Base-by-base conservation (phyloP, 2,329 filamentous ascomycete species). In the Fusarium coicis region DNA sequence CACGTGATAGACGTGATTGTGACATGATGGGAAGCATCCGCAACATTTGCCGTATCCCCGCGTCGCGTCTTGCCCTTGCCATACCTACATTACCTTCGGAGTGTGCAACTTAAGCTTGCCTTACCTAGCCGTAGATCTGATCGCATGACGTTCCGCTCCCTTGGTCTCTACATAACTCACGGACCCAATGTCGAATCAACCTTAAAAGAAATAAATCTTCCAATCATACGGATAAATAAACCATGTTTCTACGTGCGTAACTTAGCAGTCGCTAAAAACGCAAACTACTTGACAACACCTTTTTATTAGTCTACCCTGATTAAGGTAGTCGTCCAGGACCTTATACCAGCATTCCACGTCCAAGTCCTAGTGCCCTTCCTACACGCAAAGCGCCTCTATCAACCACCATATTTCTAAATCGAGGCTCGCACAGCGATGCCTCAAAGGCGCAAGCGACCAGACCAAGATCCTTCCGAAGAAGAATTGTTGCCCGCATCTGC, bases 401-500 rank as follows among this genome's bases (percentile, higher is more conserved):
- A 50, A 50, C 47, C 30, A 60, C 46, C 49, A 37, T 23, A n/a
- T 47, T 56, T n/a, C 37, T 46, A 30, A 32, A 50, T 39, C 37
- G 42, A 63, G 72, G 68, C 60, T 74, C 64, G 72, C 68, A 74
- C 49, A 74, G 72, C 71, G 63, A 83, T 83, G 81, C 78, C 82
- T 71, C 74, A 76, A 70, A 84, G 83, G 77, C 81, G 82, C 75
- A 83, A 82, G 71, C 80, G 77, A 70, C 77, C 76, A 53, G 74
- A 77, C 47, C 76, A 78, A 72, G 77, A 81, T 46, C 67, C 74
- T 58, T 62, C 69, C 47, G 73, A 73, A 42, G 57, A 60, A 52
- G 54, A 61, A 39, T 46, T 53, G 19, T 28, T 37, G 18, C 34
- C 59, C 44, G 30, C 46, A 42, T 44, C 58, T 42, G 30, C 44